Evolutionary conservation across 1,284 basidiomycete species (phyloP).

Genomic region (Irpex sp.): DNA sequence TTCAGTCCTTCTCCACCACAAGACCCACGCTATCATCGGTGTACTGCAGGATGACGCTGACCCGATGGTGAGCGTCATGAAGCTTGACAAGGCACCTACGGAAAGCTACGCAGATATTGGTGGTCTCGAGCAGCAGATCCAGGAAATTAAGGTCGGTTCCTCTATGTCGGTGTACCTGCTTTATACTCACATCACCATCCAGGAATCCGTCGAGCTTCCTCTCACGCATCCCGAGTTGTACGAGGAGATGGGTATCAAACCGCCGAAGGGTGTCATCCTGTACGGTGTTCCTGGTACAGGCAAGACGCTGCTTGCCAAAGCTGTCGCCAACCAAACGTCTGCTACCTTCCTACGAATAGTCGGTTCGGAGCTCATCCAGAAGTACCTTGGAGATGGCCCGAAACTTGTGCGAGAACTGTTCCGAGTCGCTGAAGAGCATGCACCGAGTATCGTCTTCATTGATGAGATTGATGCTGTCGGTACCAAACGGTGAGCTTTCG

Average conservation of each 20-base stretch:
- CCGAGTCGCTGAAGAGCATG: conserved; percentile 95
- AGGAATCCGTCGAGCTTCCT: conserved; percentile 98
- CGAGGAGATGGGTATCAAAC: conserved; percentile 99
- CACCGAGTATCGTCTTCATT: conserved; percentile 99
- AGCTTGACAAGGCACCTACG: conserved; percentile 97
- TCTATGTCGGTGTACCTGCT: neutral
- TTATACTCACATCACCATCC: conserved; percentile 10
- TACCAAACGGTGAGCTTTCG: conserved; percentile 79
- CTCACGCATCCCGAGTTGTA: conserved; percentile 98
- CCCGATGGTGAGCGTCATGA: conserved; percentile 98
- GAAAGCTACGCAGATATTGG: conserved; percentile 99
- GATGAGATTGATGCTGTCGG: conserved; percentile 99
- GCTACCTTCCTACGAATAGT: conserved; percentile 98
- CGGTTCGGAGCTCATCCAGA: conserved; percentile 98
- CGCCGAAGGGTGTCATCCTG: conserved; percentile 98
- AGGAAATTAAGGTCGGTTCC: conserved; percentile 89
- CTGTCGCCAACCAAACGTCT: conserved; percentile 98
- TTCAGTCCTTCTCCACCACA: conserved; percentile 94
- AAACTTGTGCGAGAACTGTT: conserved; percentile 98
- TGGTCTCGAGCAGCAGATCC: conserved; percentile 94
- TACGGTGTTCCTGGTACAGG: conserved; percentile 99
- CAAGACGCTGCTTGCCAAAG: conserved; percentile 97
- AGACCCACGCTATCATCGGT: conserved; percentile 93
- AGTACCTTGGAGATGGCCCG: conserved; percentile 99
- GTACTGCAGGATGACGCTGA: conserved; percentile 97